Percentiles rank a stretch among this genome's conserved stretches.
These are phyloP conservation scores for Myxozyma lipomycoides DNA, from an alignment of 805 yeast genomes.

Conservation along the genomic window DNA sequence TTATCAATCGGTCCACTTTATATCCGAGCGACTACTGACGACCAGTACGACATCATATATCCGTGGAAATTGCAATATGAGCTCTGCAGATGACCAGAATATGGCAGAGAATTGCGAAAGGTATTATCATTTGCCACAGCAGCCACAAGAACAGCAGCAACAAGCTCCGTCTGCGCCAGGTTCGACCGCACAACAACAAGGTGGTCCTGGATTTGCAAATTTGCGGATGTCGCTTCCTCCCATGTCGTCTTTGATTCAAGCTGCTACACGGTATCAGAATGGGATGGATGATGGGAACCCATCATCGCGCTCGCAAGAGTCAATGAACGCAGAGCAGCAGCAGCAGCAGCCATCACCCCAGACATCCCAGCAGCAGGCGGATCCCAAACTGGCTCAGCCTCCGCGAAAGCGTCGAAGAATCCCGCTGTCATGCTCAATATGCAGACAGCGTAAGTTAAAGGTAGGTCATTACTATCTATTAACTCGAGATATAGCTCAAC, in stretches of 20 bases:
- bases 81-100: too few species aligned
- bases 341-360: neutral
- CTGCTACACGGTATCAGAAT: neutral
- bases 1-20: too few species aligned
- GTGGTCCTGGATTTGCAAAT: too few species aligned
- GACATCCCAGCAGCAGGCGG: neutral
- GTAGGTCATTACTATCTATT: neutral
- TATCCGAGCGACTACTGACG: too few species aligned
- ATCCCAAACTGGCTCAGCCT: neutral
- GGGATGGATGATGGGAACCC: neutral
- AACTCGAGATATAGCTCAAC: neutral
- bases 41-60: too few species aligned
- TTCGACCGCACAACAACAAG: too few species aligned
- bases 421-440: slow-evolving; percentile 15
- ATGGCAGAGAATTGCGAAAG: too few species aligned
- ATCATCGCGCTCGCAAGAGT: neutral
- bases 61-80: too few species aligned
- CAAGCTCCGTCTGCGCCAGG: too few species aligned
- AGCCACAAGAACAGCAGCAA: too few species aligned
- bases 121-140: too few species aligned
- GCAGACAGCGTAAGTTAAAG: slow-evolving; percentile 19
- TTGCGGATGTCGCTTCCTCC: neutral
- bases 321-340: neutral
- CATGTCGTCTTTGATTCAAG: neutral
- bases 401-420: slow-evolving; percentile 13